These are phyloP conservation scores for Podila epicladia DNA, from an alignment of 192 early-diverging fungal genomes.

Conservation along the genomic window DNA sequence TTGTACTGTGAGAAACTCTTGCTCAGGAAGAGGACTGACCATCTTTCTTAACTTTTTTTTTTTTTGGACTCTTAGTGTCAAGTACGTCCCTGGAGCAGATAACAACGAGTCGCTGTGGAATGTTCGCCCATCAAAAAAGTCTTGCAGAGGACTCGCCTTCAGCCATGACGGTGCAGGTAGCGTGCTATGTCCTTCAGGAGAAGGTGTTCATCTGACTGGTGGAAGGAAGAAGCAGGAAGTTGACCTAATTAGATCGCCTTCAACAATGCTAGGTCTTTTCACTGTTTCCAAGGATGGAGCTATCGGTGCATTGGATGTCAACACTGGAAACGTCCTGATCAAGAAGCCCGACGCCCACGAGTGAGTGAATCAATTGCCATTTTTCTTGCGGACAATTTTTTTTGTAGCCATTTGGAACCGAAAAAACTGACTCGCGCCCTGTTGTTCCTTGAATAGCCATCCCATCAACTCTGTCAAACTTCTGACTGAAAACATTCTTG, in stretches of 20 bases:
- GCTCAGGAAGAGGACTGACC: neutral
- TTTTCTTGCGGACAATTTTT: too few species aligned
- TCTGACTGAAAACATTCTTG: slow-evolving; percentile 81
- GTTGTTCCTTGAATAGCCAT: slow-evolving; percentile 52
- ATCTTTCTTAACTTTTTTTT: neutral
- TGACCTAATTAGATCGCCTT: neutral
- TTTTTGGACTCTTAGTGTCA: slow-evolving; percentile 29
- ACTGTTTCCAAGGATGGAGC: slow-evolving; percentile 89
- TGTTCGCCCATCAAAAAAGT: slow-evolving; percentile 79
- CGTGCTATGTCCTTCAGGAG: neutral
- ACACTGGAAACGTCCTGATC: slow-evolving; percentile 75
- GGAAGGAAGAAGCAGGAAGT: neutral
- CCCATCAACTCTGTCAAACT: slow-evolving; percentile 81
- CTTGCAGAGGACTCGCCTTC: slow-evolving; percentile 87
- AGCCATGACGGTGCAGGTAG: slow-evolving; percentile 75
- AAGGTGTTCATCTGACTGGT: neutral
- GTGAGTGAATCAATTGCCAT: slow-evolving; percentile 55
- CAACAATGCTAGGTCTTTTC: slow-evolving; percentile 64
- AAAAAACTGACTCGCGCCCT: neutral
- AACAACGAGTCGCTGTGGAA: slow-evolving; percentile 61
- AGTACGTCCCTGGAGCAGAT: slow-evolving; percentile 26
- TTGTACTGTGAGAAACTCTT: neutral
- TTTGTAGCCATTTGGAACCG: too few species aligned
- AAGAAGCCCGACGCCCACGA: slow-evolving; percentile 86
- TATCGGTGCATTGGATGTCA: slow-evolving; percentile 80